Evolutionary conservation across 2,329 filamentous ascomycete genomes (phyloP).

Genomic region (Beauveria scarabaeidicola): DNA sequence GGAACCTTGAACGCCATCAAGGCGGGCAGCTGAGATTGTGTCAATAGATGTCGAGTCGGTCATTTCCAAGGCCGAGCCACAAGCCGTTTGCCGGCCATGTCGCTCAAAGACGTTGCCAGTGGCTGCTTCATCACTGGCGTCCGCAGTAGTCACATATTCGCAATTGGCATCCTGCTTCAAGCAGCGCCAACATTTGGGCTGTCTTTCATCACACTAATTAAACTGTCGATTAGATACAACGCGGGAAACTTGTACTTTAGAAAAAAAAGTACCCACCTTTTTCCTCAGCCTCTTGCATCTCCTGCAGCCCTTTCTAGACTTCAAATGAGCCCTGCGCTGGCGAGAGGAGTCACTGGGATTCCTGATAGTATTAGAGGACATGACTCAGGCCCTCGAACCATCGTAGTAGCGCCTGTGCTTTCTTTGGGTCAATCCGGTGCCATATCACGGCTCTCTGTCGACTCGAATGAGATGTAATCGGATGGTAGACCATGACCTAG

Average conservation of each 20-base stretch:
- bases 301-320: conserved; percentile 4
- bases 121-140: conserved; percentile 6
- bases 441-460: background rate
- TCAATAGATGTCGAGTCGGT: background rate
- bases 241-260: too few relatives aligned
- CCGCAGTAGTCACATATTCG: conserved; percentile 18
- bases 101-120: background rate
- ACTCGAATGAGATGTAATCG: background rate
- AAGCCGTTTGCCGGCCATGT: background rate
- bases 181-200: conserved; percentile 26
- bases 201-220: conserved; percentile 26
- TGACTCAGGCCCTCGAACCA: background rate
- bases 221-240: background rate
- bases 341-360: background rate
- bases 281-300: conserved; percentile 5
- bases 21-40: background rate
- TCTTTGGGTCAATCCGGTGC: background rate
- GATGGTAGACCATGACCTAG: background rate
- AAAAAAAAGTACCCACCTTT: background rate
- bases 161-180: conserved; percentile 22
- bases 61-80: background rate
- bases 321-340: conserved; percentile 7
- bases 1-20: background rate
- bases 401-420: background rate
- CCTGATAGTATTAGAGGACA: background rate